phyloP scores from a whole-genome alignment of 73 alveolate species.

The Paramecium caudatum region DNA sequence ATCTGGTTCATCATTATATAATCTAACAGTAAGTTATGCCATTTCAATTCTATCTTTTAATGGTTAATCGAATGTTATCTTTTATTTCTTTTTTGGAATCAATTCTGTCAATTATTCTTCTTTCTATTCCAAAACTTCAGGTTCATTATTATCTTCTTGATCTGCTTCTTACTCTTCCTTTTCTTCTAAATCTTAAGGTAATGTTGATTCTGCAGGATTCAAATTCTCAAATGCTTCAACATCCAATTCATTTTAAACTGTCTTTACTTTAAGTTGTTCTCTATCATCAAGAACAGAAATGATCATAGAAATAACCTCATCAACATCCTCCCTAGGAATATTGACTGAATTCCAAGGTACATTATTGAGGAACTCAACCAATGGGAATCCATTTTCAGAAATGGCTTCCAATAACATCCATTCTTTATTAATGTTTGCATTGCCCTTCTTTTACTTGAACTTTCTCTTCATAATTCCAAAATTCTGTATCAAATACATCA shows the following conservation, averaged over 20 bases:
- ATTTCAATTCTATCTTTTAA: constrained; percentile 22
- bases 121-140: not conserved
- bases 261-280: not conserved
- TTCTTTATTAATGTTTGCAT: not conserved
- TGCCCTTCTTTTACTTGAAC: not conserved
- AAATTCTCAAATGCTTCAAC: constrained; percentile 11
- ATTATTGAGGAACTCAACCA: not conserved
- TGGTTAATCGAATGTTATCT: constrained; percentile 39
- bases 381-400: not conserved
- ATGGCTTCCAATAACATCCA: constrained; percentile 24
- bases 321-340: constrained; percentile 2
- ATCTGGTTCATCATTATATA: constrained; percentile 60
- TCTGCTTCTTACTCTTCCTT: not conserved
- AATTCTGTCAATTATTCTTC: constrained; percentile 20
- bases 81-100: constrained; percentile 28
- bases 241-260: not conserved
- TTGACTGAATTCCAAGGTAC: constrained; percentile 27
- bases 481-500: constrained; percentile 16
- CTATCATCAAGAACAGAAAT: not conserved
- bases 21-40: constrained; percentile 2
- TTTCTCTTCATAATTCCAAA: constrained; percentile 36
- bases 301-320: not conserved
- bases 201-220: not conserved
- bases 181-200: not conserved
- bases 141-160: not conserved